phyloP scores from a whole-genome alignment of 2,329 filamentous ascomycete genomes.

The Cercospora sesami region DNA sequence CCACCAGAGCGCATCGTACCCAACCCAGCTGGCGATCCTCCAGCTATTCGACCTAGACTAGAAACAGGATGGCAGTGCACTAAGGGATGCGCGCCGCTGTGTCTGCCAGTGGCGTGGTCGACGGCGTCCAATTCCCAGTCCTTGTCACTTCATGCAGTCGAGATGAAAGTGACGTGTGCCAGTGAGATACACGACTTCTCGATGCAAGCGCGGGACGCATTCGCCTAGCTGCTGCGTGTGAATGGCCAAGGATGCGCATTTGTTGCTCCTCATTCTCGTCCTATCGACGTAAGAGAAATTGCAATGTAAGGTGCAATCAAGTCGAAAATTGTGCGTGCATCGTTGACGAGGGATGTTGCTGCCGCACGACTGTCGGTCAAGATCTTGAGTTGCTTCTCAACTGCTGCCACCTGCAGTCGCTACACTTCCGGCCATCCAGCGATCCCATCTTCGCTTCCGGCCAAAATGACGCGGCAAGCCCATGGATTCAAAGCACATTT shows the following conservation, averaged over 20 bases:
- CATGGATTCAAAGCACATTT: slow-evolving; percentile 27
- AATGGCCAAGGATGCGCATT: not conserved
- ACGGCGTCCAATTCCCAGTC: slow-evolving; percentile 12
- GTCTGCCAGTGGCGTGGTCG: slow-evolving; percentile 21
- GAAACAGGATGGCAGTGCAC: slow-evolving; percentile 9
- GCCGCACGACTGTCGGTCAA: not conserved
- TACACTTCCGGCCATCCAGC: slow-evolving; percentile 19
- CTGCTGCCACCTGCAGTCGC: slow-evolving; percentile 11
- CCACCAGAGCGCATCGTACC: not conserved
- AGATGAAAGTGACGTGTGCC: slow-evolving; percentile 20
- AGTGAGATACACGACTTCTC: not conserved
- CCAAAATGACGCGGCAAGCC: slow-evolving; percentile 33
- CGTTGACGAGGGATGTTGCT: not conserved
- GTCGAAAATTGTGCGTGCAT: not conserved
- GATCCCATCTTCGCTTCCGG: slow-evolving; percentile 24
- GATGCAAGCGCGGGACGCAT: not conserved
- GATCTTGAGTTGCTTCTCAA: not conserved
- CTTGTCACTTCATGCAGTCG: slow-evolving; percentile 13
- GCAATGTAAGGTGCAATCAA: not conserved
- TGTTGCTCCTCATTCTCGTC: not conserved
- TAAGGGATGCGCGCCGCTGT: slow-evolving; percentile 5
- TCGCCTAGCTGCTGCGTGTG: not conserved
- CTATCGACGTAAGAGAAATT: not conserved
- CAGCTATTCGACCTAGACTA: slow-evolving; percentile 4
- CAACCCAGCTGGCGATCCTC: slow-evolving; percentile 17